Evolutionary conservation across 129 eudicot species (phyloP), one percentile per base, ranked within the genome.

Genomic region (Solidago caesia): DNA sequence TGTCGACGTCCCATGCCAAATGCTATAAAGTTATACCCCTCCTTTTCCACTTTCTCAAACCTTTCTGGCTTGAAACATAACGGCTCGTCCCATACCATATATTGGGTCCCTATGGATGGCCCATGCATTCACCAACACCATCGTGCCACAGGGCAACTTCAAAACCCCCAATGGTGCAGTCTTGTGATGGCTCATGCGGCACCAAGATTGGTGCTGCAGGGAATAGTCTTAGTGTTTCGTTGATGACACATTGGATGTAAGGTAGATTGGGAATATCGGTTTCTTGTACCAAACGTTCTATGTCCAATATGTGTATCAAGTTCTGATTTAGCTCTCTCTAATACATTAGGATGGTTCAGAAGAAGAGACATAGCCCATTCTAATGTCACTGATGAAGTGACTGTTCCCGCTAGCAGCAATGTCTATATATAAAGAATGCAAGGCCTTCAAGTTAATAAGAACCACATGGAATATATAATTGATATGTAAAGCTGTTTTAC

Each of bases 61-160:
- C 86, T 70, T 47, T 79, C 86, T 0, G 86, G 83, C 62, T 63
- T 78, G 16, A 78, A 83, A 79, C 74, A 55, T 69, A 60, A 69
- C 0, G 86, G 80, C 11, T 79, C 77, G 0, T 83, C 77, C 83
- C 86, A 83, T 11, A 68, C 12, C 12, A n/a, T n/a, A n/a, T n/a
- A n/a, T 42, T 5, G 86, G 81, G 72, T 82, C 86, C 73, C 86
- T 74, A 63, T 83, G 86, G 21, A 79, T 78, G 55, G 80, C 86
- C 86, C 83, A 83, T 1, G 81, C 83, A 9, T 83, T 83, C 53
- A 78, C 83, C 53, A 78, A 74, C 44, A 79, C 77, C 65, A 83
- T 83, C 11, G 80, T 82, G 70, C 86, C 86, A 55, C 81, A n/a
- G 55, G 5, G 80, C 11, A 52, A 82, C 79, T 59, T 82, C 44